A percentile compares a stretch with the other conserved stretches of the same genome.
phyloP scores from a whole-genome alignment of 768 basidiomycete genomes.

The Cyclocybe cylindracea region DNA sequence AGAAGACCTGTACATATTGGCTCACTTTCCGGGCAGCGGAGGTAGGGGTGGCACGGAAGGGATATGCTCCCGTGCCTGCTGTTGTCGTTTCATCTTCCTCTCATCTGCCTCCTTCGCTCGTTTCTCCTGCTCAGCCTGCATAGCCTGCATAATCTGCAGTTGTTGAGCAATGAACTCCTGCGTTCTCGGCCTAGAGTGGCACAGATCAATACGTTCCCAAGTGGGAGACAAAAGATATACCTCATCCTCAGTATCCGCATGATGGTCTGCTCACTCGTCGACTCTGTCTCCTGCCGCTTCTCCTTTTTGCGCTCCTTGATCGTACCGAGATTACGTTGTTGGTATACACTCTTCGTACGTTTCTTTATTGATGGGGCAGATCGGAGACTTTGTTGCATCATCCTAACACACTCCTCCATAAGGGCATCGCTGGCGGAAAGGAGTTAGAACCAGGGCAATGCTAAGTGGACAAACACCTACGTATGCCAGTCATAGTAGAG shows the following conservation, averaged over 20 bases:
- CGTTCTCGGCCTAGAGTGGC: constrained; percentile 61
- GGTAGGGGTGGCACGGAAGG: constrained; percentile 43
- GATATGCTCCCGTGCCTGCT: constrained; percentile 28
- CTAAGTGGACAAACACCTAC: constrained; percentile 40
- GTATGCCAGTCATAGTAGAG: constrained; percentile 97
- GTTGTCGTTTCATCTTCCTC: constrained; percentile 58
- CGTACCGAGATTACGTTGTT: constrained; percentile 93
- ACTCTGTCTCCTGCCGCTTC: constrained; percentile 81
- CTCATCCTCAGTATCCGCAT: constrained; percentile 95
- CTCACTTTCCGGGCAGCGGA: neutral
- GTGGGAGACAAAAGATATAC: constrained; percentile 35
- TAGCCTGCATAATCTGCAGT: constrained; percentile 75
- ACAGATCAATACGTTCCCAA: constrained; percentile 4
- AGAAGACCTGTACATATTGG: neutral
- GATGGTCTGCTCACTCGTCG: constrained; percentile 85
- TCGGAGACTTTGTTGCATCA: constrained; percentile 88
- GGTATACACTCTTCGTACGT: constrained; percentile 89
- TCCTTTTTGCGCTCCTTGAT: constrained; percentile 94
- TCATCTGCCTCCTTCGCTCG: constrained; percentile 62
- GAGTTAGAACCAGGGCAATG: constrained; percentile 6
- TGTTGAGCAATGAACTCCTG: constrained; percentile 89
- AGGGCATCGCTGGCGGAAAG: constrained; percentile 59
- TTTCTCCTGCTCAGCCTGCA: constrained; percentile 81
- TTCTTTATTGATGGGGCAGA: constrained; percentile 77
- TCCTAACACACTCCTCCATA: constrained; percentile 94